Evolutionary conservation across 257 asterid genomes (phyloP).

Genomic region (Solanum clarkiae): DNA sequence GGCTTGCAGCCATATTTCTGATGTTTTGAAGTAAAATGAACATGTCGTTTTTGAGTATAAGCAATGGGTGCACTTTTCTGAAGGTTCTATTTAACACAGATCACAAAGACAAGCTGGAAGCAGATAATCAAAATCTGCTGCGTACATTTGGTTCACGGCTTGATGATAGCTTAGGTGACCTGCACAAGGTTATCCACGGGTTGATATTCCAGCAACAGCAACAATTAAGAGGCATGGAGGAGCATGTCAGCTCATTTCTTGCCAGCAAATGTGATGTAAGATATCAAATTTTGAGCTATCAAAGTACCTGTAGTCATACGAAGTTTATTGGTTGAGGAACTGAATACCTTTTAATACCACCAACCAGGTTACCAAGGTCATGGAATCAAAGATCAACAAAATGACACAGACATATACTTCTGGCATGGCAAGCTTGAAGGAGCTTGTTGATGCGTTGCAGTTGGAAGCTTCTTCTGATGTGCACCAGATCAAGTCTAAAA

Average conservation of each 20-base stretch:
- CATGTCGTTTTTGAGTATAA: not conserved
- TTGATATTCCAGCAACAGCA: slow-evolving; percentile 58
- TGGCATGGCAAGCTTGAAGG: slow-evolving; percentile 33
- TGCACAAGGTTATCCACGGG: slow-evolving; percentile 40
- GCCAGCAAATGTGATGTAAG: slow-evolving; percentile 56
- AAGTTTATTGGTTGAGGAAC: not conserved
- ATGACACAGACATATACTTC: slow-evolving; percentile 36
- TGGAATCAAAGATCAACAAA: slow-evolving; percentile 52
- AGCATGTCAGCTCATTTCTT: slow-evolving; percentile 36
- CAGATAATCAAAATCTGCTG: slow-evolving; percentile 48
- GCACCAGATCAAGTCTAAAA: slow-evolving; percentile 38
- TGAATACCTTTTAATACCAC: not conserved
- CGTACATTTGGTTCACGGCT: slow-evolving; percentile 48
- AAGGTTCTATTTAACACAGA: slow-evolving; percentile 25
- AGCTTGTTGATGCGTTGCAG: slow-evolving; percentile 31
- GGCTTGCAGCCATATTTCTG: not conserved
- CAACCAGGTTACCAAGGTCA: slow-evolving; percentile 39
- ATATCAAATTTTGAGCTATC: not conserved
- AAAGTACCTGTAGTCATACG: not conserved
- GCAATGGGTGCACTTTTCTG: not conserved
- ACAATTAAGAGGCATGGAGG: slow-evolving; percentile 45
- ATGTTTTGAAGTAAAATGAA: not conserved
- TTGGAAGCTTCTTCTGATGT: slow-evolving; percentile 45
- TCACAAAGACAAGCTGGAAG: slow-evolving; percentile 57
- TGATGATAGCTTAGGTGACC: slow-evolving; percentile 49